A percentile compares a stretch with the other conserved stretches of the same genome.
Evolutionary conservation across 2,329 filamentous ascomycete species (phyloP).

Genomic region (Ceratocystis eucalypticola): DNA sequence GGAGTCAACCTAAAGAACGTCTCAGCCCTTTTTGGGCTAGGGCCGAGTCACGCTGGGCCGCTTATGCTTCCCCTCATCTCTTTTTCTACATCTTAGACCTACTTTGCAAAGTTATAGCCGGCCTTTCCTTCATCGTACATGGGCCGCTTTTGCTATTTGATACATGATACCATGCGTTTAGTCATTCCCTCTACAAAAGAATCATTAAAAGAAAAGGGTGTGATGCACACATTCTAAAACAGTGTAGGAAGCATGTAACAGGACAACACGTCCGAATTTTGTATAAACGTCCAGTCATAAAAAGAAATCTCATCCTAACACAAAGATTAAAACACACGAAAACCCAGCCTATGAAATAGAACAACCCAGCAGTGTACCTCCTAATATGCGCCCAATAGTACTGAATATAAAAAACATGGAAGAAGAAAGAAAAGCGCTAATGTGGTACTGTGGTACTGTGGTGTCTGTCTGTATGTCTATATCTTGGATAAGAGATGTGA

Average conservation of each 20-base stretch:
- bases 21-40: background rate
- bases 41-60: background rate
- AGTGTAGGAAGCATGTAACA: background rate
- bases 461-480: conserved; percentile 5
- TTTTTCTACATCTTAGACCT: background rate
- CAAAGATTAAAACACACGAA: background rate
- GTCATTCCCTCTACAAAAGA: background rate
- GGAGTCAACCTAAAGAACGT: background rate
- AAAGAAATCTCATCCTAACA: background rate
- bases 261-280: background rate
- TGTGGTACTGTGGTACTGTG: background rate
- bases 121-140: background rate
- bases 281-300: background rate
- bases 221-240: background rate
- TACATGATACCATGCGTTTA: background rate
- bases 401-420: background rate
- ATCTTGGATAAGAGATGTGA: background rate
- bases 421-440: background rate
- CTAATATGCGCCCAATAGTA: background rate
- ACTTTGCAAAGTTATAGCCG: background rate
- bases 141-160: background rate
- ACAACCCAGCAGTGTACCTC: background rate
- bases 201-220: background rate
- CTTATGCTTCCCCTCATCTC: background rate
- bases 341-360: background rate